Percentiles rank a stretch among this genome's conserved stretches.
Conservation (phyloP, 495 filamentous ascomycete species). For the Bathelium albidoporum region DNA sequence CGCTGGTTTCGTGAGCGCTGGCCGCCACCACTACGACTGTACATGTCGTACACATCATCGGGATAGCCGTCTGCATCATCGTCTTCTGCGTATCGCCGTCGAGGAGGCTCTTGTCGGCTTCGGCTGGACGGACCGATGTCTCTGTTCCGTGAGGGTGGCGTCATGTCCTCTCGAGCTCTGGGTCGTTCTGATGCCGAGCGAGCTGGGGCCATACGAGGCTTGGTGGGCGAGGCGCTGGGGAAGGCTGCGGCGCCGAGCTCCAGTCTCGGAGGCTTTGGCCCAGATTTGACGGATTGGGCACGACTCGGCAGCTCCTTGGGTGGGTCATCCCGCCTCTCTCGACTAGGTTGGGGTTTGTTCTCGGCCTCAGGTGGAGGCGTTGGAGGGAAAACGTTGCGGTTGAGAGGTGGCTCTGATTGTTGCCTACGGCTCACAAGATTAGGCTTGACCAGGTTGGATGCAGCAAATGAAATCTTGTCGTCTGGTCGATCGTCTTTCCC, state of each 20-base stretch:
- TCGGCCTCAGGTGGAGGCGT: slow-evolving; percentile 81
- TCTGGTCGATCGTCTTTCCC: slow-evolving; percentile 61
- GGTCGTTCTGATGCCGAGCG: slow-evolving; percentile 32
- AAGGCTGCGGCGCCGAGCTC: slow-evolving; percentile 33
- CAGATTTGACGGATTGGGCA: slow-evolving; percentile 13
- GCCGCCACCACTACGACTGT: slow-evolving; percentile 36
- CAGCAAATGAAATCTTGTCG: slow-evolving; percentile 79
- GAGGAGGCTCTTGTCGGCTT: slow-evolving; percentile 16
- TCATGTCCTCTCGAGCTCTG: slow-evolving; percentile 12
- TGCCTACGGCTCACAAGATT: slow-evolving; percentile 67
- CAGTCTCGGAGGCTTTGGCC: slow-evolving; percentile 27
- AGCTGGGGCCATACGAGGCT: slow-evolving; percentile 23
- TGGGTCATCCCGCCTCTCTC: slow-evolving; percentile 9
- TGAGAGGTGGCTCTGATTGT: slow-evolving; percentile 75
- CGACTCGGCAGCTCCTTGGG: not conserved
- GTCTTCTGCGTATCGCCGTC: slow-evolving; percentile 12
- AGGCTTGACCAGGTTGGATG: slow-evolving; percentile 80
- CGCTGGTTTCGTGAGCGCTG: slow-evolving; percentile 17
- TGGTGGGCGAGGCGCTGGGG: slow-evolving; percentile 17
- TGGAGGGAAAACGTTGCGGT: slow-evolving; percentile 84
- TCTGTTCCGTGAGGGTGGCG: slow-evolving; percentile 13
- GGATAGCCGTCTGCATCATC: slow-evolving; percentile 46
- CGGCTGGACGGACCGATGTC: slow-evolving; percentile 15
- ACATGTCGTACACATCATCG: slow-evolving; percentile 64
- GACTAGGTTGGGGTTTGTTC: slow-evolving; percentile 39